Evolutionary conservation across 2,329 filamentous ascomycete species (phyloP).

Genomic region (Xylaria digitata): DNA sequence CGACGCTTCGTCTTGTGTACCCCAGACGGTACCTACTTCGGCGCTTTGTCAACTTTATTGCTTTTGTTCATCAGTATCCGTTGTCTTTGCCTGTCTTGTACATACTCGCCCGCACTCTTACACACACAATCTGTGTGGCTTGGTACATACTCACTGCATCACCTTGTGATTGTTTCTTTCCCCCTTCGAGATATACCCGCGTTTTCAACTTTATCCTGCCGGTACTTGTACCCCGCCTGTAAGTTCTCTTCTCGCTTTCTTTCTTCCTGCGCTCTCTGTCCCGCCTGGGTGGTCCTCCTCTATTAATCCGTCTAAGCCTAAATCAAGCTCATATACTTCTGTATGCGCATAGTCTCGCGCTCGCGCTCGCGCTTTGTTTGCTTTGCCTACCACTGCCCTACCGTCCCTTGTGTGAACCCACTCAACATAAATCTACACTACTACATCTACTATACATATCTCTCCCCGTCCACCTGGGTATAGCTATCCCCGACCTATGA

Average conservation of each 20-base stretch:
- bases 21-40: constrained; percentile 12
- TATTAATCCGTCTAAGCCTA: constrained; percentile 28
- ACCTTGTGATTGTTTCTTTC: constrained; percentile 22
- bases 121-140: constrained; percentile 4
- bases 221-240: constrained; percentile 34
- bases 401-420: constrained; percentile 21
- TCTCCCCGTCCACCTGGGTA: constrained; percentile 21
- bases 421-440: neutral
- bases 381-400: constrained; percentile 15
- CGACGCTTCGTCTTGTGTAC: constrained; percentile 1
- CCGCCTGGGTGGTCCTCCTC: constrained; percentile 34
- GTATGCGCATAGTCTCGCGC: constrained; percentile 20
- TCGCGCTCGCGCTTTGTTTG: constrained; percentile 30
- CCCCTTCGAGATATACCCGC: constrained; percentile 6
- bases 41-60: constrained; percentile 12
- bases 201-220: constrained; percentile 20
- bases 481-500: constrained; percentile 31
- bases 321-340: constrained; percentile 30
- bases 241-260: constrained; percentile 32
- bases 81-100: constrained; percentile 2
- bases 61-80: constrained; percentile 7
- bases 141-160: constrained; percentile 7
- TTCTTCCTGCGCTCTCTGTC: constrained; percentile 21
- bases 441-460: constrained; percentile 15
- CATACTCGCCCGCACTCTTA: constrained; percentile 6